Evolutionary conservation across 495 filamentous ascomycete genomes (phyloP).

Genomic region (Penicillium lagena): DNA sequence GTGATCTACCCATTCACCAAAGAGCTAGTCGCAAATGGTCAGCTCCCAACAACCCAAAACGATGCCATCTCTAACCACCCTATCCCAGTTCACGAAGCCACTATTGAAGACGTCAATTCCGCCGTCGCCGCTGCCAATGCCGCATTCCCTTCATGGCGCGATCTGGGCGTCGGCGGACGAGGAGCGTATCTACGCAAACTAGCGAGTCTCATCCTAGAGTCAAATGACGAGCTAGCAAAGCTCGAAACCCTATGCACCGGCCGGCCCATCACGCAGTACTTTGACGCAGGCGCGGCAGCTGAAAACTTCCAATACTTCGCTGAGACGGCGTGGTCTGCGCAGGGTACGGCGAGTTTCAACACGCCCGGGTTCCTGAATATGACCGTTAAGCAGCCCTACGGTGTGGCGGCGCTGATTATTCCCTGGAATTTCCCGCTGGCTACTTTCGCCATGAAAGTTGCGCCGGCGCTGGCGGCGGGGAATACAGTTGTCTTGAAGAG

Average conservation of each 20-base stretch:
- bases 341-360: conserved; percentile 51
- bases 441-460: conserved; percentile 44
- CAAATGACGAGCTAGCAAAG: conserved; percentile 42
- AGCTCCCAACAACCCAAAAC: background rate
- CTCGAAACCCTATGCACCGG: conserved; percentile 34
- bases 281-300: conserved; percentile 13
- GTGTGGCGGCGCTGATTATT: conserved; percentile 27
- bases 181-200: conserved; percentile 46
- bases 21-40: conserved; percentile 37
- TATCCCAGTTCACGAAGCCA: conserved; percentile 37
- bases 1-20: conserved; percentile 38
- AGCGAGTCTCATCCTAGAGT: conserved; percentile 42
- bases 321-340: conserved; percentile 22
- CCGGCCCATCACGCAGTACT: conserved; percentile 22
- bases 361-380: conserved; percentile 50
- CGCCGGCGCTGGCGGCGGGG: conserved; percentile 50
- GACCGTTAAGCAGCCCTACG: conserved; percentile 27
- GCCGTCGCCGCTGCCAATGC: conserved; percentile 54
- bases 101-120: conserved; percentile 46
- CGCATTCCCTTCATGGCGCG: conserved; percentile 55
- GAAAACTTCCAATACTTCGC: conserved; percentile 21
- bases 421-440: conserved; percentile 30
- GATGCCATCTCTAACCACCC: conserved; percentile 1
- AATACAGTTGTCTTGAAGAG: conserved; percentile 55
- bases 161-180: conserved; percentile 36